Percentiles rank a stretch among this genome's conserved stretches.
Conservation (phyloP, 2,329 filamentous ascomycete species). For the Tolypocladium nubicola region DNA sequence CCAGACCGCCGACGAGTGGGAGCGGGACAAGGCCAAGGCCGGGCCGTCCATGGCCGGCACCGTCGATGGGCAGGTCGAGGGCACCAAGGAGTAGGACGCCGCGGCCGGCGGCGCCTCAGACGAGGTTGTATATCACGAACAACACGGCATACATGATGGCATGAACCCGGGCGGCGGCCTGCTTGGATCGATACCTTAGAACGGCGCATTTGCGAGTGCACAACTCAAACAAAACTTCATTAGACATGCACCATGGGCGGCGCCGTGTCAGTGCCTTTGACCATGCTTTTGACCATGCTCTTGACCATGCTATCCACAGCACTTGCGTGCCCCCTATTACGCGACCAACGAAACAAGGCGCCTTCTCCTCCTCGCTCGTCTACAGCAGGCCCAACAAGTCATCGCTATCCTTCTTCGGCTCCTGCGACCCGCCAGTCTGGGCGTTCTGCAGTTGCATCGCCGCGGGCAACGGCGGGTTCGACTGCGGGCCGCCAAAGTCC, state of each 20-base stretch:
- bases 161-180: background rate
- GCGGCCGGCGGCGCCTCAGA: background rate
- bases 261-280: background rate
- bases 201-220: background rate
- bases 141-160: background rate
- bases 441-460: constrained; percentile 42
- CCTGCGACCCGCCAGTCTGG: constrained; percentile 22
- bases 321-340: background rate
- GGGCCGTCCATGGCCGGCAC: constrained; percentile 33
- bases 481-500: constrained; percentile 52
- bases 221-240: background rate
- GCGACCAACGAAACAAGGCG: background rate
- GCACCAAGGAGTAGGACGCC: constrained; percentile 5
- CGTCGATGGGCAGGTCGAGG: constrained; percentile 29
- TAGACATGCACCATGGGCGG: background rate
- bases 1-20: constrained; percentile 83
- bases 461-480: constrained; percentile 53
- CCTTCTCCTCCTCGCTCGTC: constrained; percentile 4
- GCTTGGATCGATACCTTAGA: background rate
- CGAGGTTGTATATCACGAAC: background rate
- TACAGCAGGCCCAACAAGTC: constrained; percentile 43
- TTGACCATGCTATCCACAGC: background rate
- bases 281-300: background rate
- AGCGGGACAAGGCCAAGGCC: constrained; percentile 43
- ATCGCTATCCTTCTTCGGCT: constrained; percentile 47